A percentile compares a stretch with the other conserved stretches of the same genome.
phyloP scores from a whole-genome alignment of 345 rosid genomes.

The Populus pruinosa region DNA sequence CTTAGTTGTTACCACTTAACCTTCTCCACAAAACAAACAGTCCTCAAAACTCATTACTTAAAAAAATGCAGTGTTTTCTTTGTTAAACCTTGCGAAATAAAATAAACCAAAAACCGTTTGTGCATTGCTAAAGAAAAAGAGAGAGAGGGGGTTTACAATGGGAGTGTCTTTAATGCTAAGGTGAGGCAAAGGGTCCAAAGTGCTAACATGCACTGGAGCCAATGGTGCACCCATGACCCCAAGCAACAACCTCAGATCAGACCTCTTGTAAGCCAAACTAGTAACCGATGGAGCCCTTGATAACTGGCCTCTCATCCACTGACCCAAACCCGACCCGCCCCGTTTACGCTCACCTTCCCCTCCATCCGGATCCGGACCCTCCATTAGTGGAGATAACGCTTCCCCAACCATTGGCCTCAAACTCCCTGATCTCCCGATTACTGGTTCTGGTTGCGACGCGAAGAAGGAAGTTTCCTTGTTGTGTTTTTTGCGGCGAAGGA shows the following conservation, averaged over 20 bases:
- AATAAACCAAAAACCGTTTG: neutral
- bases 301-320: constrained; percentile 44
- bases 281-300: constrained; percentile 24
- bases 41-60: neutral
- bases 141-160: constrained; percentile 52
- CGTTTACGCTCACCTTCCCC: constrained; percentile 52
- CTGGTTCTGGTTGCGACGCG: constrained; percentile 43
- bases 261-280: constrained; percentile 35
- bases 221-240: constrained; percentile 51
- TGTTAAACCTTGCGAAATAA: neutral
- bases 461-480: constrained; percentile 21
- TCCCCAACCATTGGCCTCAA: constrained; percentile 57
- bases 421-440: constrained; percentile 71
- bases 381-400: constrained; percentile 65
- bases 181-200: constrained; percentile 47
- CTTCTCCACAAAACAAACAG: neutral
- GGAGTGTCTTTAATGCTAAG: constrained; percentile 55
- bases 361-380: constrained; percentile 91
- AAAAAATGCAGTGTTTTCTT: neutral
- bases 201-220: constrained; percentile 47
- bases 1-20: neutral
- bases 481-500: constrained; percentile 49
- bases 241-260: constrained; percentile 45
- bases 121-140: neutral
- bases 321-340: constrained; percentile 56